Base-by-base conservation (phyloP, 495 filamentous ascomycete genomes). In the Cryomyces minteri region DNA sequence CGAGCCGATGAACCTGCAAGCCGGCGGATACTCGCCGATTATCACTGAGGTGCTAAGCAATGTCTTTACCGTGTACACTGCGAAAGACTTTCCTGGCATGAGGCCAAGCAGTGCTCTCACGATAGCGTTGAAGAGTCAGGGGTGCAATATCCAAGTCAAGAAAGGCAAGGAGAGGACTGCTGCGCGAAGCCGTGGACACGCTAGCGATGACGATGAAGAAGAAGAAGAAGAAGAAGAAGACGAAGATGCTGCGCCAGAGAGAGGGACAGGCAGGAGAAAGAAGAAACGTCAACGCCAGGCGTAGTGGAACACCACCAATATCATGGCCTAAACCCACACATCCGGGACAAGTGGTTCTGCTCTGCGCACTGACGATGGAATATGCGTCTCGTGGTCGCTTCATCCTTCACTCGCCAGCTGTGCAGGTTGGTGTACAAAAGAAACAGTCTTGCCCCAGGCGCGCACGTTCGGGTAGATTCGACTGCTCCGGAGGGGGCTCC, bases 61-160 rank as follows among this genome's bases (percentile, higher is more conserved):
- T 38, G 65, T 76, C 6, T 95, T 96, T 57, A 77, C 79, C 25
- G 90, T 95, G 18, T 94, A 79, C 59, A 85, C 84, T 14, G 86
- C 88, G n/a, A 95, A 95, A 58, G 88, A 95, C 59, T 96, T 96
- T 51, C 84, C 85, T 0, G 88, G 90, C 6, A 94, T 96, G 90
- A 67, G 76, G 44, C 76, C 79, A 0, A 81, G 76, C 56, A 82
- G 77, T 28, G 61, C 67, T 25, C 56, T 86, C 32, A 82, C 80
- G 29, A 80, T 79, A 58, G 65, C 70, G 31, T 61, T 86, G 44
- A 82, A 83, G 58, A 66, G 74, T 52, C 81, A 86, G 62, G 81
- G 81, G 30, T 80, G 80, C 49, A 67, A 81, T 34, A 84, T 86
- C 51, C 76, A 77, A 44, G 82, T 84, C 45, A 86, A 84, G 66